Evolutionary conservation across 2,329 filamentous ascomycete genomes (phyloP).

Genomic region (Myotisia sp.): DNA sequence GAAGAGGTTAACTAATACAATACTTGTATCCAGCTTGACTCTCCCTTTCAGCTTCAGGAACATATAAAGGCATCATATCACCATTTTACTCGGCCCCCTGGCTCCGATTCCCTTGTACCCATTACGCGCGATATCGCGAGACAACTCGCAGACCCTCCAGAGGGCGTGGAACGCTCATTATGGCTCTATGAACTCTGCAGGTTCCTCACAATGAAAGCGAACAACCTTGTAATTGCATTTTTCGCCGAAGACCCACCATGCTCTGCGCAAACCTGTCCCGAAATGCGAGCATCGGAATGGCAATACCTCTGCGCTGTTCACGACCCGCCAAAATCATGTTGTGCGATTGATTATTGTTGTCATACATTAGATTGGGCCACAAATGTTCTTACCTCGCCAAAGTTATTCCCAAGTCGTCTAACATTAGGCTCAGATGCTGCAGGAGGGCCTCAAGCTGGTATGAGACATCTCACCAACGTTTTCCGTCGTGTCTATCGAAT

Average conservation of each 20-base stretch:
- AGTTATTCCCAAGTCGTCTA: conserved; percentile 84
- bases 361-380: conserved; percentile 97
- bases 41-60: conserved; percentile 92
- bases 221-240: conserved; percentile 80
- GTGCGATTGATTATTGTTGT: conserved; percentile 97
- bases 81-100: conserved; percentile 53
- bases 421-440: conserved; percentile 37
- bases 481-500: conserved; percentile 90
- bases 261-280: conserved; percentile 75
- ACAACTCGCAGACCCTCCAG: conserved; percentile 63
- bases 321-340: conserved; percentile 90
- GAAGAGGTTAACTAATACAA: conserved; percentile 4
- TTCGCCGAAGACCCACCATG: conserved; percentile 84
- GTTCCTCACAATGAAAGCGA: conserved; percentile 88
- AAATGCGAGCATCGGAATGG: conserved; percentile 98
- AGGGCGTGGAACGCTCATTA: conserved; percentile 67
- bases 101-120: conserved; percentile 48
- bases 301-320: conserved; percentile 97
- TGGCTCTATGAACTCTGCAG: conserved; percentile 98
- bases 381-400: conserved; percentile 83
- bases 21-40: conserved; percentile 59
- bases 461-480: conserved; percentile 72
- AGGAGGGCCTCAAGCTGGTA: conserved; percentile 31
- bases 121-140: conserved; percentile 63
- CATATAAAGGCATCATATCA: conserved; percentile 88